These are phyloP conservation scores for Oleoguttula mirabilis DNA, from an alignment of 495 filamentous ascomycete genomes.

Conservation along the genomic window DNA sequence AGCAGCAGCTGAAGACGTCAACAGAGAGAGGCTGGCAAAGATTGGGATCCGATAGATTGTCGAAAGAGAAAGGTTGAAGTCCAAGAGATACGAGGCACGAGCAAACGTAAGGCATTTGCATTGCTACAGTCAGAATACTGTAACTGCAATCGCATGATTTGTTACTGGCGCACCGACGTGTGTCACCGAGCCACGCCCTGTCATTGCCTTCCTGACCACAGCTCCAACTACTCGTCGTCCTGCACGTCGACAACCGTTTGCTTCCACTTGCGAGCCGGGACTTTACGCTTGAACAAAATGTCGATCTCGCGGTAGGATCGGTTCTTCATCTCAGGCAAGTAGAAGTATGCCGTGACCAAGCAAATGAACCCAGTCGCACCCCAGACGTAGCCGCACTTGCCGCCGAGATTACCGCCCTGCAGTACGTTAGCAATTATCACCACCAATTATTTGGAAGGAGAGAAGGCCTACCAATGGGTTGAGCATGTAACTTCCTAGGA, in stretches of 20 bases:
- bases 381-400: conserved; percentile 43
- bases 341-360: conserved; percentile 20
- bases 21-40: too few relatives aligned
- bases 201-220: too few relatives aligned
- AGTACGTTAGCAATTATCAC: conserved; percentile 7
- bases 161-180: too few relatives aligned
- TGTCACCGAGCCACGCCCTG: too few relatives aligned
- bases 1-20: too few relatives aligned
- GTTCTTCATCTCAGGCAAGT: conserved; percentile 38
- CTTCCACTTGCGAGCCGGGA: conserved; percentile 46
- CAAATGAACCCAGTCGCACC: conserved; percentile 31
- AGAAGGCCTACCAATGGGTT: conserved; percentile 15
- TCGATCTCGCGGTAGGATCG: conserved; percentile 43
- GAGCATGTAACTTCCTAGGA: too few relatives aligned
- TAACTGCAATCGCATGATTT: too few relatives aligned
- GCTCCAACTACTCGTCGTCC: conserved; percentile 35
- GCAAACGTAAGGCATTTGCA: too few relatives aligned
- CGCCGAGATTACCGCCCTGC: conserved; percentile 28
- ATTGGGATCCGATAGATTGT: too few relatives aligned
- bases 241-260: conserved; percentile 38
- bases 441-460: neutral
- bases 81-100: too few relatives aligned
- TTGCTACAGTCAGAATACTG: too few relatives aligned
- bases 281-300: conserved; percentile 40
- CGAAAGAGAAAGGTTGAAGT: too few relatives aligned